Conservation (phyloP, 805 yeast species). For the Kodamaea laetipori region DNA sequence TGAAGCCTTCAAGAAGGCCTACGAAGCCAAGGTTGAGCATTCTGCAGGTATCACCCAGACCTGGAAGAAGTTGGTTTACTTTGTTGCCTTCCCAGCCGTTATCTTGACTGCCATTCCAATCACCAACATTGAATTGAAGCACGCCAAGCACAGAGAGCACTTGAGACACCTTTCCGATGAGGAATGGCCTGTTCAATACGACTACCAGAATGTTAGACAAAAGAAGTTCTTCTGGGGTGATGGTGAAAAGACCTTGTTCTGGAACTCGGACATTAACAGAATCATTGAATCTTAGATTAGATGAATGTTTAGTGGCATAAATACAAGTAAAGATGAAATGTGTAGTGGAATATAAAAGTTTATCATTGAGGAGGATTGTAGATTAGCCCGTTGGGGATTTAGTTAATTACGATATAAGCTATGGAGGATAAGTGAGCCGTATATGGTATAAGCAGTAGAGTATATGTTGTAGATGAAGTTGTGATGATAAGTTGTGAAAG, state of each 20-base stretch:
- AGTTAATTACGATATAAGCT: too few species aligned
- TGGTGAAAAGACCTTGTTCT: constrained; percentile 95
- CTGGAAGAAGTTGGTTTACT: constrained; percentile 85
- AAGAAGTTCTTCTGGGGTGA: constrained; percentile 98
- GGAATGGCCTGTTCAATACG: constrained; percentile 91
- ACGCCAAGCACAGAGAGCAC: constrained; percentile 87
- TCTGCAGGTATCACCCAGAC: constrained; percentile 71
- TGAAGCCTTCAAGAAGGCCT: constrained; percentile 61
- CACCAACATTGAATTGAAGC: constrained; percentile 78
- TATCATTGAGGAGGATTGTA: too few species aligned
- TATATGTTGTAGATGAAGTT: too few species aligned
- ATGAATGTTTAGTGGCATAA: too few species aligned
- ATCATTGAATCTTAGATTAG: constrained; percentile 50
- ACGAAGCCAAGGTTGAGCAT: constrained; percentile 74
- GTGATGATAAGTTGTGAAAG: too few species aligned
- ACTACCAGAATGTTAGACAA: constrained; percentile 86
- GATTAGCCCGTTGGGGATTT: too few species aligned
- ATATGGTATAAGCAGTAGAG: too few species aligned
- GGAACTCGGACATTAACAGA: constrained; percentile 93
- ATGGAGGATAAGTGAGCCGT: too few species aligned
- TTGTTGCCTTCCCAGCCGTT: constrained; percentile 83
- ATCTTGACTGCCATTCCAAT: constrained; percentile 77
- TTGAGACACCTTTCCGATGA: constrained; percentile 74
- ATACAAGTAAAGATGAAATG: too few species aligned
- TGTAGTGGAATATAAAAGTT: too few species aligned